These are phyloP conservation scores for Gloeophyllum trabeum DNA, from an alignment of 768 basidiomycete genomes.

Conservation along the genomic window DNA sequence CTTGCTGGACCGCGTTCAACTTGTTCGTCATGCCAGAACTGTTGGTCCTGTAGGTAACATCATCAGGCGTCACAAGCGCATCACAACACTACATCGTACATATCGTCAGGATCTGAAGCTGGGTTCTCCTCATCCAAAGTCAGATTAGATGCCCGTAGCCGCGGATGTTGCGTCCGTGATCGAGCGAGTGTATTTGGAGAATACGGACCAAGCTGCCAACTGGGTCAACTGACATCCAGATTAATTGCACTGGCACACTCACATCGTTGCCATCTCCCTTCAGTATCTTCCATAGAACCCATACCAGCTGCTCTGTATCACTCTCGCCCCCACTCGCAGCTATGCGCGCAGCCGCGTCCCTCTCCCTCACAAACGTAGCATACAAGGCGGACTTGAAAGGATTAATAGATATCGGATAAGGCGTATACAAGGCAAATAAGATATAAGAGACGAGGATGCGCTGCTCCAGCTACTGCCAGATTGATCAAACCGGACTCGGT, in stretches of 20 bases:
- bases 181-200: slow-evolving; percentile 64
- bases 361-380: slow-evolving; percentile 56
- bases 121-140: slow-evolving; percentile 45
- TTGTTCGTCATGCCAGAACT: too few species aligned
- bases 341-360: slow-evolving; percentile 43
- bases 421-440: slow-evolving; percentile 69
- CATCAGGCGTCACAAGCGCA: neutral
- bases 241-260: slow-evolving; percentile 14
- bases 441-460: slow-evolving; percentile 74
- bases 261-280: slow-evolving; percentile 79
- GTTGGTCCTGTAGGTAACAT: too few species aligned
- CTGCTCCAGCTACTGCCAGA: slow-evolving; percentile 40
- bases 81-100: slow-evolving; percentile 5
- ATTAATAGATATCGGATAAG: slow-evolving; percentile 70
- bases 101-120: slow-evolving; percentile 8
- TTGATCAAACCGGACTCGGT: neutral
- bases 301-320: slow-evolving; percentile 68
- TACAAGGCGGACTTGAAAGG: slow-evolving; percentile 71
- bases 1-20: too few species aligned
- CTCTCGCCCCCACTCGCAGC: slow-evolving; percentile 37
- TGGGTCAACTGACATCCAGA: slow-evolving; percentile 1
- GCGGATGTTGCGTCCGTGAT: slow-evolving; percentile 66
- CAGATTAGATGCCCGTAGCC: slow-evolving; percentile 64
- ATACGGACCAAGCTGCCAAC: slow-evolving; percentile 66
- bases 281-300: slow-evolving; percentile 82